phyloP scores from a whole-genome alignment of 108 stramenopile species.

The Pseudonitzschia multiseries region DNA sequence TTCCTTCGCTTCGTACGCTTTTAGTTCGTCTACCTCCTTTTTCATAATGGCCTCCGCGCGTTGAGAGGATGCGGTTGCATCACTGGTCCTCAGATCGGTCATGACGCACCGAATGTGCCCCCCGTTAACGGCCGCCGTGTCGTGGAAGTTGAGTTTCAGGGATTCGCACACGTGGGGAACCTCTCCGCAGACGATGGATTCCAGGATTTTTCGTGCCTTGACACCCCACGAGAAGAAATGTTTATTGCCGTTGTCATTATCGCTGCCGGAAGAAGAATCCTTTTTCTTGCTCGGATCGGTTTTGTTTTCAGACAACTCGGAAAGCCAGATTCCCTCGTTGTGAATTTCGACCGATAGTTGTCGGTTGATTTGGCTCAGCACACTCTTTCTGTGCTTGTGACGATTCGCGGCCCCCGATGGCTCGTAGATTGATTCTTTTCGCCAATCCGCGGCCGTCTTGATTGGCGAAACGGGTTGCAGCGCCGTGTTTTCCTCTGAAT shows the following conservation, averaged over 20 bases:
- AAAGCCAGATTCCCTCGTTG: conserved; percentile 79
- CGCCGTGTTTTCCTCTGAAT: conserved; percentile 31
- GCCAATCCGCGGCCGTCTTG: conserved; percentile 27
- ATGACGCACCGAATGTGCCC: conserved; percentile 70
- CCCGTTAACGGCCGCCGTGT: conserved; percentile 35
- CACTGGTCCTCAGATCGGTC: conserved; percentile 64
- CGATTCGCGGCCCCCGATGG: conserved; percentile 50
- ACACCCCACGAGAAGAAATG: conserved; percentile 71
- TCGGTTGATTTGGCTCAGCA: conserved; percentile 49
- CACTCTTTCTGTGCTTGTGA: conserved; percentile 67
- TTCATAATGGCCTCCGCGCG: conserved; percentile 43
- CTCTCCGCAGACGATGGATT: conserved; percentile 67
- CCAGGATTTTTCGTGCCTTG: conserved; percentile 44
- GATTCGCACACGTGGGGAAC: conserved; percentile 43
- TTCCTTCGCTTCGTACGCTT: conserved; percentile 34
- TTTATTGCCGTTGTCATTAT: conserved; percentile 15
- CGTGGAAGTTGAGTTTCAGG: conserved; percentile 40
- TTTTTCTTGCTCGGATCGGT: conserved; percentile 20
- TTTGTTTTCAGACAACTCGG: conserved; percentile 20
- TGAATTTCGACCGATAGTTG: conserved; percentile 75
- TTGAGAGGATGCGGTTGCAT: conserved; percentile 54
- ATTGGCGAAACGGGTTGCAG: conserved; percentile 44
- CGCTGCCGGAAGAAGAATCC: conserved; percentile 14
- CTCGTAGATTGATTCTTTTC: conserved; percentile 19
- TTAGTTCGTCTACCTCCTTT: conserved; percentile 31